Conservation (phyloP, 2,329 filamentous ascomycete genomes). For the Trichophaea hybrida region DNA sequence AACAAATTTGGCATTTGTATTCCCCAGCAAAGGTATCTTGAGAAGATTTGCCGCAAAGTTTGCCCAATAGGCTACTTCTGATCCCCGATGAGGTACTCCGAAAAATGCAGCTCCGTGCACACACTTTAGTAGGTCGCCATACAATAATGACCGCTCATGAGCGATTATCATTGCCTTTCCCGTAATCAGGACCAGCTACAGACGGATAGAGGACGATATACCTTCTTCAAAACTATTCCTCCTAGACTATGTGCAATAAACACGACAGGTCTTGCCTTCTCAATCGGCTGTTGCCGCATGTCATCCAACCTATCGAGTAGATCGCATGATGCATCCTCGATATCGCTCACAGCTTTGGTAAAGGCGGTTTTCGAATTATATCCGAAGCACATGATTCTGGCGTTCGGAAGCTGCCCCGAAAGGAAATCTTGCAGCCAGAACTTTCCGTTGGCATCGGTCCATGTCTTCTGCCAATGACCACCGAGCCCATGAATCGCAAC, state of each 20-base stretch:
- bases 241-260: neutral
- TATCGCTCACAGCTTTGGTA: neutral
- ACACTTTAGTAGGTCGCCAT: neutral
- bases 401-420: conserved; percentile 11
- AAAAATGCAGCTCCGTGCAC: neutral
- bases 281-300: neutral
- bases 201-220: neutral
- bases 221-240: neutral
- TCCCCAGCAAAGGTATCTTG: neutral
- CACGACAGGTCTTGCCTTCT: neutral
- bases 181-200: neutral
- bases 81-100: conserved; percentile 1
- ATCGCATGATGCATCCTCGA: neutral
- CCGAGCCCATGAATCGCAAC: conserved; percentile 3
- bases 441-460: conserved; percentile 22
- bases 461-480: conserved; percentile 19
- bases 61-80: neutral
- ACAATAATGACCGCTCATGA: neutral
- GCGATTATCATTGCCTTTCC: conserved; percentile 7
- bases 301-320: neutral
- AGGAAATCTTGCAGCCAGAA: conserved; percentile 26
- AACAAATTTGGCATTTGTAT: neutral
- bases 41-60: neutral
- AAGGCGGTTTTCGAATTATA: conserved; percentile 5
- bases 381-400: conserved; percentile 10